Evolutionary conservation across 1,139 yeast species (phyloP), one percentile per base, ranked within the genome.

Genomic region (Scheffersomyces lignicola): DNA sequence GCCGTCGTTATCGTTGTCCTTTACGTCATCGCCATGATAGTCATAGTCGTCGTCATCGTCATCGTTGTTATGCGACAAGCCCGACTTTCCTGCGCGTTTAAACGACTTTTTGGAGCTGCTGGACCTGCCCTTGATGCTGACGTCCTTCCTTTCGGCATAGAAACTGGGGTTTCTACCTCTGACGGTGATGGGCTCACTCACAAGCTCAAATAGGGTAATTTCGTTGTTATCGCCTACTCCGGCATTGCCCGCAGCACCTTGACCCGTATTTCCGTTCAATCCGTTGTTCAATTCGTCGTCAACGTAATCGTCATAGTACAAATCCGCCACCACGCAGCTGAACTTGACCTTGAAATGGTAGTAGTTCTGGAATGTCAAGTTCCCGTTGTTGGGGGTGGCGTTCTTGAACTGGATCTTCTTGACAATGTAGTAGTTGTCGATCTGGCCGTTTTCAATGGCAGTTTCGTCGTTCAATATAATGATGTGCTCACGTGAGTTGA

Each of bases 141-240:
- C 55, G 47, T 78, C 82, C 31, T 74, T 73, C 39, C 80, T 58
- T 41, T 77, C 80, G 18, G 73, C 69, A 47, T 80, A 80, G 46
- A 80, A 80, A 18, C 78, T 67, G 3, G 87, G 86, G 46, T 80
- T 80, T 40, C 86, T 58, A 3, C 86, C 87, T 41, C 87, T 58
- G 3, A 80, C 86, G 21, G 78, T 76, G 5, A 80, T 74, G 1
- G 83, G 83, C 22, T 69, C 69, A 48, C 73, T 68, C 7, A 48
- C 51, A 20, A 69, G 41, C 37, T 67, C 73, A 33, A 54, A 50
- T 20, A 67, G 48, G 3, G 50, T 48, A 4, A 66, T 53, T 39
- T 67, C 73, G 43, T 66, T 67, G 20, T 58, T 52, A 34, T 55
- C 57, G 18, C 29, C 29, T 10, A 3, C 20, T 32, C 41, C 50